Conservation (phyloP, 768 basidiomycete species). For the Kwoniella sp. region DNA sequence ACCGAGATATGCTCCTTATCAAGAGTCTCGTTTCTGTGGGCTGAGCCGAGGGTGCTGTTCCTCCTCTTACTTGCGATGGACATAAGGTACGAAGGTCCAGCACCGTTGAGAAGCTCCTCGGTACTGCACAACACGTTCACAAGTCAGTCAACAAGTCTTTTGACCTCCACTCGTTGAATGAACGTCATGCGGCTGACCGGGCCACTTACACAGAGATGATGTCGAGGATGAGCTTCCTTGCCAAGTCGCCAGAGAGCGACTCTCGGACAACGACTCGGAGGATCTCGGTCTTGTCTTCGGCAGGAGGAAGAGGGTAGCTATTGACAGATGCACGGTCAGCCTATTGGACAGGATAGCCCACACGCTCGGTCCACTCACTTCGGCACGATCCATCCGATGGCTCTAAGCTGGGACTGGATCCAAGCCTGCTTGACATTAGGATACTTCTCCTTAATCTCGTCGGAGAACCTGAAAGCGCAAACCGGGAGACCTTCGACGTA, state of each 20-base stretch:
- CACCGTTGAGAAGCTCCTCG: constrained; percentile 37
- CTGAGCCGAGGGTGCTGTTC: constrained; percentile 1
- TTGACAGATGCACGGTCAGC: not conserved
- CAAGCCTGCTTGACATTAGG: constrained; percentile 62
- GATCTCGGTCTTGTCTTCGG: constrained; percentile 63
- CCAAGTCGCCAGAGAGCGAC: constrained; percentile 60
- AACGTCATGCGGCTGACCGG: no score
- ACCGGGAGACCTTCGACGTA: constrained; percentile 64
- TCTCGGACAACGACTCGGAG: constrained; percentile 68
- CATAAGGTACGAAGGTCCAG: constrained; percentile 45
- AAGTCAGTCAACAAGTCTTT: not conserved
- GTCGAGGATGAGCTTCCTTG: constrained; percentile 44
- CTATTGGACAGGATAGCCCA: no score
- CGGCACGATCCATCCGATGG: constrained; percentile 68
- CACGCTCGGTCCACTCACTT: constrained; percentile 52
- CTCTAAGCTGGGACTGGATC: constrained; percentile 59
- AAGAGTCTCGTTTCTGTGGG: constrained; percentile 22
- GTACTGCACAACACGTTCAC: constrained; percentile 24
- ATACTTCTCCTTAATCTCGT: constrained; percentile 62
- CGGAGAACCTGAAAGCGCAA: constrained; percentile 63
- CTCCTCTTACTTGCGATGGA: constrained; percentile 19
- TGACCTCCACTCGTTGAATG: not conserved
- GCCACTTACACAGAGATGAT: constrained; percentile 45
- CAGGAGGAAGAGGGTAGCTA: constrained; percentile 63
- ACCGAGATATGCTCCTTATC: constrained; percentile 36